Evolutionary conservation across 306 rosid genomes (phyloP).

Genomic region (Cucumis melo): DNA sequence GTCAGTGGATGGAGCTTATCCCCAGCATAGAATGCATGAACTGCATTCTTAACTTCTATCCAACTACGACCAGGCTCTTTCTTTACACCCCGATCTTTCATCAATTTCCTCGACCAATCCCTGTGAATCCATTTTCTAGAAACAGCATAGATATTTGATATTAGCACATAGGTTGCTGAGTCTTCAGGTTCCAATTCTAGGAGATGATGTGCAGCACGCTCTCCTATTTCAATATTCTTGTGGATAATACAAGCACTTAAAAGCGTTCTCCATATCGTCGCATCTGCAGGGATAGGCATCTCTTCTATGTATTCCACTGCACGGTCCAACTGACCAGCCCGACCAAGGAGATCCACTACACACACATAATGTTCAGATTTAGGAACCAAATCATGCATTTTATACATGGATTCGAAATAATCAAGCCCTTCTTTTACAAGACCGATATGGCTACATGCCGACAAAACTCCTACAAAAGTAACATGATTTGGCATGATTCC

Average conservation of each 20-base stretch:
- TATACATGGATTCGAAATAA: constrained; percentile 60
- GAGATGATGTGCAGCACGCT: constrained; percentile 68
- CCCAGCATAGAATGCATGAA: constrained; percentile 71
- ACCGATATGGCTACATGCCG: constrained; percentile 91
- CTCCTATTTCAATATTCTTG: constrained; percentile 66
- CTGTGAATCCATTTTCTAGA: constrained; percentile 57
- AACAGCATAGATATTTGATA: constrained; percentile 79
- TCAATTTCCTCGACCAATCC: constrained; percentile 63
- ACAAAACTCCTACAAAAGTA: constrained; percentile 67
- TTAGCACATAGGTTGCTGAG: constrained; percentile 75
- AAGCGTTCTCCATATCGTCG: constrained; percentile 81
- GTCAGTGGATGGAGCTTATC: constrained; percentile 54
- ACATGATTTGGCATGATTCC: constrained; percentile 55
- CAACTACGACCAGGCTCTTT: constrained; percentile 90
- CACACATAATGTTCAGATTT: constrained; percentile 80
- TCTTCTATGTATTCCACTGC: constrained; percentile 48
- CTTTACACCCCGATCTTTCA: constrained; percentile 72
- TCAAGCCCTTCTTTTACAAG: constrained; percentile 63
- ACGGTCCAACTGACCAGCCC: constrained; percentile 51
- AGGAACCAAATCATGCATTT: constrained; percentile 52
- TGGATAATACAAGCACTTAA: constrained; percentile 64
- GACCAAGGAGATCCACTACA: constrained; percentile 72
- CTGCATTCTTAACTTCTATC: constrained; percentile 52
- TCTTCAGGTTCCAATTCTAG: constrained; percentile 70
- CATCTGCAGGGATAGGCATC: constrained; percentile 78